Evolutionary conservation across 768 basidiomycete species (phyloP).

Genomic region (Hericium erinaceus): DNA sequence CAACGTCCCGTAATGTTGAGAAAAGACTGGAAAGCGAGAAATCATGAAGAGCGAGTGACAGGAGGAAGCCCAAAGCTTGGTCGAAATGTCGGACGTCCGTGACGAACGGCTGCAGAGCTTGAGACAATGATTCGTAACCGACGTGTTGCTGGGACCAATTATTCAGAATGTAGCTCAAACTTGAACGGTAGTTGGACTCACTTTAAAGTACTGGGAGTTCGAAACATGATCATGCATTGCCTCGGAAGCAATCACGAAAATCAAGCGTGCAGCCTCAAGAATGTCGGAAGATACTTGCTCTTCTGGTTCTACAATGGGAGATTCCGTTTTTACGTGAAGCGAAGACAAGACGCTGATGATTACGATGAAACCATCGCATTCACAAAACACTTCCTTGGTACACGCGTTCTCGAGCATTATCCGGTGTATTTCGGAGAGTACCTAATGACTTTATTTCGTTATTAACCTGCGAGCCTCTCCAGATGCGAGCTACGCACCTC

Average conservation of each 20-base stretch:
- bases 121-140: constrained; percentile 54
- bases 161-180: neutral
- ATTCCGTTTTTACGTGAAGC: constrained; percentile 28
- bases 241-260: constrained; percentile 57
- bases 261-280: constrained; percentile 47
- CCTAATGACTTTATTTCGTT: constrained; percentile 27
- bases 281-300: constrained; percentile 29
- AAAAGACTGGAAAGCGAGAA: constrained; percentile 53
- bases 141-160: constrained; percentile 36
- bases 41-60: constrained; percentile 59
- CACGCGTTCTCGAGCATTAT: constrained; percentile 55
- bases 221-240: constrained; percentile 45
- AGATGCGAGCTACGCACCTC: constrained; percentile 36
- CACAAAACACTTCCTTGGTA: constrained; percentile 71
- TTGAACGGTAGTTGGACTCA: constrained; percentile 24
- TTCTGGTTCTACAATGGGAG: constrained; percentile 28
- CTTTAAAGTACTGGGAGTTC: constrained; percentile 62
- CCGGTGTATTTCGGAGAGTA: constrained; percentile 55
- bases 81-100: constrained; percentile 37
- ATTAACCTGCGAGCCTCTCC: neutral
- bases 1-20: constrained; percentile 29
- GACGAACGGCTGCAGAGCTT: constrained; percentile 48
- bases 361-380: constrained; percentile 72
- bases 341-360: constrained; percentile 66
- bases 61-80: constrained; percentile 55